Base-by-base conservation (phyloP, 345 rosid genomes). In the Pelargonium nanum region DNA sequence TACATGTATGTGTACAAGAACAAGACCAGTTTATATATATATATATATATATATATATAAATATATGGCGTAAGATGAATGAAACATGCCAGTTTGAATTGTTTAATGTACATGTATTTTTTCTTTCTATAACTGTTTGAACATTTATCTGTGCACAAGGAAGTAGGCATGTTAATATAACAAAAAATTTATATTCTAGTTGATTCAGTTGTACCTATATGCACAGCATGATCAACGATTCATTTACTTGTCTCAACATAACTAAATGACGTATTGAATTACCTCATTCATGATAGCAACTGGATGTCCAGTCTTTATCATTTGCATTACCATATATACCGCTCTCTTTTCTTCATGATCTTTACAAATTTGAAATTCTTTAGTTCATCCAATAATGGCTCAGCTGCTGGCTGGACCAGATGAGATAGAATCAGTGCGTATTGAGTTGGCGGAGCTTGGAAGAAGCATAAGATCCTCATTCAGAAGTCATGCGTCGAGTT, bases 391-490 rank as follows among this genome's bases (percentile, higher is more conserved):
- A 28, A 7, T 28, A 2, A 40, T 40, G 48, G 48, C 48, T 40
- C 48, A 40, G 48, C 48, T 40, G 6, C 48, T 40, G 48, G 48
- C 48, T 12, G 48, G 48, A 10, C 48, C 17, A 17, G 48, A 40
- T 10, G 48, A 40, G 48, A 40, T 76, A 24, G 80, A 76, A 60
- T 70, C 78, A 23, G 28, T 71, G 15, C 48, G 76, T 22, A 66
- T 60, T 30, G 83, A 79, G 75, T 68, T 75, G 26, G 56, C 76
- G 19, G 81, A 76, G 61, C 53, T 76, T 19, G 83, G 76, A 63
- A 79, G 76, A 67, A 75, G 78, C 74, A 57, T 65, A 48, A 70
- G 78, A 30, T 72, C 74, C 24, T 75, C 80, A 2, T 79, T 79
- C 52, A 62, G 78, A 63, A 67, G 67, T 12, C 48, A 40, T 17